Conservation (phyloP, 805 yeast species). For the Zygoascus biomembranicola region DNA sequence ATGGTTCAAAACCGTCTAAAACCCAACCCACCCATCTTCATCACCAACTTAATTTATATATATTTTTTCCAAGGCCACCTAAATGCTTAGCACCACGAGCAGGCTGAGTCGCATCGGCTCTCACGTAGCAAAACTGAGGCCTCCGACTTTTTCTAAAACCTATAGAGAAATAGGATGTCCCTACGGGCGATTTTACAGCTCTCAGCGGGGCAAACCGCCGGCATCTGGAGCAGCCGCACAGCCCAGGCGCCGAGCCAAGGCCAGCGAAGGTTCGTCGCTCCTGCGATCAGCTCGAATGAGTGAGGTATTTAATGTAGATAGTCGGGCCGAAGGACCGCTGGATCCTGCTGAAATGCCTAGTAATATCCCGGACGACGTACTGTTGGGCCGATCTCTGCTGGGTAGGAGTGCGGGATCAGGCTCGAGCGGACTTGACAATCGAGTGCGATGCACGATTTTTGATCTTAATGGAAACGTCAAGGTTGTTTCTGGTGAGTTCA, state of each 20-base stretch:
- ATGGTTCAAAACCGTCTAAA: not conserved
- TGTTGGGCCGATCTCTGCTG: not conserved
- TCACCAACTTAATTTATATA: not conserved
- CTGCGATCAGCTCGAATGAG: not conserved
- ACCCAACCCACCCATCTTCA: not conserved
- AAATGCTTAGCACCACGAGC: not conserved
- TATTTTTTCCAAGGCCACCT: not conserved
- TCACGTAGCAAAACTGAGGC: not conserved
- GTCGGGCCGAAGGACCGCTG: not conserved
- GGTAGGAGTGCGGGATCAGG: not conserved
- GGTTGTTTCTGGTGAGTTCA: slow-evolving; percentile 64
- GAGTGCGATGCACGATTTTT: slow-evolving; percentile 70
- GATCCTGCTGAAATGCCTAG: not conserved
- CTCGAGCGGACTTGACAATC: not conserved
- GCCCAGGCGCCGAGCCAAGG: not conserved
- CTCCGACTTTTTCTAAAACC: not conserved
- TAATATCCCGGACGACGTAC: not conserved
- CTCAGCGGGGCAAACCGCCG: not conserved
- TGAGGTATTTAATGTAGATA: not conserved
- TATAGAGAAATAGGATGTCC: not conserved
- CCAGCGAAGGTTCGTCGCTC: not conserved
- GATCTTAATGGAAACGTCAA: slow-evolving; percentile 60
- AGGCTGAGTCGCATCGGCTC: not conserved
- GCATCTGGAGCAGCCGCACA: not conserved
- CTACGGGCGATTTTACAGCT: not conserved